These are phyloP conservation scores for Hericium alpestre DNA, from an alignment of 768 basidiomycete species.

Conservation along the genomic window DNA sequence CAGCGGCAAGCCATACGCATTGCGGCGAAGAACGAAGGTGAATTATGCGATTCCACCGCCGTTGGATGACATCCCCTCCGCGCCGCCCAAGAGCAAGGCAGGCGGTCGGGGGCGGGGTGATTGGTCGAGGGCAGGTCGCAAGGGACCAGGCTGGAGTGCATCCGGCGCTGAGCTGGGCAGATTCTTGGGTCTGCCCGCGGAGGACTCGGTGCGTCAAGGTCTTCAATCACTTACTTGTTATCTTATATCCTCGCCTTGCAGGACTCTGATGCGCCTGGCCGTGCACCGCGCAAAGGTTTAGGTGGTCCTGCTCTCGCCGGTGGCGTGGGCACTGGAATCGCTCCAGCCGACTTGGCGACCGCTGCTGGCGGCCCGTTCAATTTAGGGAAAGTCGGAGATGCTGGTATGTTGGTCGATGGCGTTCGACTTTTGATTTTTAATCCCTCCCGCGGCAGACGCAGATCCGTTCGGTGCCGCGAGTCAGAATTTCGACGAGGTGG, in stretches of 20 bases:
- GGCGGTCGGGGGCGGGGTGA: constrained; percentile 25
- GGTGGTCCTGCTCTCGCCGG: constrained; percentile 32
- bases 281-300: constrained; percentile 61
- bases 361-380: constrained; percentile 77
- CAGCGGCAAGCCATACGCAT: constrained; percentile 51
- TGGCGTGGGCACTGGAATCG: constrained; percentile 47
- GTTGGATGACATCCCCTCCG: constrained; percentile 55
- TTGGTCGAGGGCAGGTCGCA: constrained; percentile 25
- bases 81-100: constrained; percentile 27
- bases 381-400: constrained; percentile 74
- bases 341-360: constrained; percentile 51
- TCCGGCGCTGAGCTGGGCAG: constrained; percentile 65
- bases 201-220: constrained; percentile 45
- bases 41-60: constrained; percentile 80
- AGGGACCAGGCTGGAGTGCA: constrained; percentile 68
- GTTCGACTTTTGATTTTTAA: constrained; percentile 8
- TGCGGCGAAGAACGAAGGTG: constrained; percentile 54
- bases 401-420: constrained; percentile 32
- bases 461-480: constrained; percentile 95
- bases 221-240: neutral
- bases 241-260: constrained; percentile 15
- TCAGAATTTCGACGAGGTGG: constrained; percentile 90
- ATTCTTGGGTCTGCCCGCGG: constrained; percentile 64
- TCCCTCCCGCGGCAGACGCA: constrained; percentile 53
- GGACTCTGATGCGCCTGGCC: constrained; percentile 64